Evolutionary conservation across 305 asterid species (phyloP), one percentile per base, ranked within the genome.

Genomic region (Fraxinus platypoda): DNA sequence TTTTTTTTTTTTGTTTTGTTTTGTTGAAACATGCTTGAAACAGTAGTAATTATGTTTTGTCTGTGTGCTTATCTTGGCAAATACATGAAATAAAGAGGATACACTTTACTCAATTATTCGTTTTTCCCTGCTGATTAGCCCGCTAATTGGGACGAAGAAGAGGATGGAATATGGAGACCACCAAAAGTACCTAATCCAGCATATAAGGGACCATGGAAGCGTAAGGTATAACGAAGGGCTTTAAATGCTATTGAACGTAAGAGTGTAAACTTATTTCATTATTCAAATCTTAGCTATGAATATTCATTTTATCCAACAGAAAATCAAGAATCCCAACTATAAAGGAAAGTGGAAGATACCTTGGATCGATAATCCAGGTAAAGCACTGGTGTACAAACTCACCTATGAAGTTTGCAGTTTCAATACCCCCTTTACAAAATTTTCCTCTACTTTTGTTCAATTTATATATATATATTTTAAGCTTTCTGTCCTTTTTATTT

Each of bases 321-420:
- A 80, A 88, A 90, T 95, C 85, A 95, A 95, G 89, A 95, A 95
- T 85, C 99, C 98, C 19, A 93, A 93, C 83, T 95, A 95, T 83
- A 92, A 95, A 88, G 99, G 98, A 71, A 94, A 94, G 87, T 95
- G 98, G 99, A 95, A 85, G 93, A 91, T 90, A 82, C 98, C 98
- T 34, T 95, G 97, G 97, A 88, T 94, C 74, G 99, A 95, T 78
- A 95, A 95, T 89, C 99, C 99, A 89, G 98, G 98, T 95, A 91
- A 83, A 72, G 71, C 81, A 66, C 80, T 46, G 28, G 9, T 78
- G 64, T 31, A 30, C 12, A 8, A 15, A 72, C 33, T 75, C n/a
- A 2, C 73, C 59, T 62, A 43, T 41, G 43, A 5, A 46, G 52
- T 72, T 62, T 83, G 81, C 74, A 38, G 26, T 38, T 70, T 80